A percentile compares a stretch with the other conserved stretches of the same genome.
Evolutionary conservation across 768 basidiomycete genomes (phyloP).

Genomic region (Cystobasidium ongulense): DNA sequence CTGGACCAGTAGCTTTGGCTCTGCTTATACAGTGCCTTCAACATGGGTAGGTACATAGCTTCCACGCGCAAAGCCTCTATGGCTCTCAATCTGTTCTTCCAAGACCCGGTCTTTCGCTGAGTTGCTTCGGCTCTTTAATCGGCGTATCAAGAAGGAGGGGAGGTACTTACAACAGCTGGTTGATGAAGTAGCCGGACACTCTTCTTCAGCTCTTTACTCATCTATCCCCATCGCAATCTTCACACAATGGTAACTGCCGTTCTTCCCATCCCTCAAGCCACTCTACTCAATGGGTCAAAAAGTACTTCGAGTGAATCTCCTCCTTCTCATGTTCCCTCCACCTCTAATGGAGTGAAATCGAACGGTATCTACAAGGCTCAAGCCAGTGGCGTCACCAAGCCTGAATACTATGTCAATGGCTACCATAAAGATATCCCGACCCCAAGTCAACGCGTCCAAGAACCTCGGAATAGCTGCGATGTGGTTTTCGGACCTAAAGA

Average conservation of each 20-base stretch:
- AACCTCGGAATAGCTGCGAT: background rate
- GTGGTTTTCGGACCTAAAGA: background rate
- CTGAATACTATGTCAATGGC: background rate
- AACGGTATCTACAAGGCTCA: background rate
- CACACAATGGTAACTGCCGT: background rate
- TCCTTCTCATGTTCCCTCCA: background rate
- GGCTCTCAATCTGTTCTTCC: too few relatives aligned
- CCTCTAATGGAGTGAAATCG: background rate
- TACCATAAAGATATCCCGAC: background rate
- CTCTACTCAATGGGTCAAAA: background rate
- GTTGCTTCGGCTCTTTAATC: too few relatives aligned
- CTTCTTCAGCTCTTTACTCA: background rate
- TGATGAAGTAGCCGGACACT: too few relatives aligned
- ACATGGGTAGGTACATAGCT: too few relatives aligned
- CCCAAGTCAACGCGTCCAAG: background rate
- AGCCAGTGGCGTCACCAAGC: background rate
- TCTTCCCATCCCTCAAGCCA: background rate
- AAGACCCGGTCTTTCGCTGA: too few relatives aligned
- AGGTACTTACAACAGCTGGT: too few relatives aligned
- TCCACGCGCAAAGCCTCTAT: too few relatives aligned
- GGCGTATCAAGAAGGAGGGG: too few relatives aligned
- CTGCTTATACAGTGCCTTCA: too few relatives aligned
- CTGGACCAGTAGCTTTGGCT: too few relatives aligned
- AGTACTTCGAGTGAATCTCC: background rate
- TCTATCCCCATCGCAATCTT: background rate